Conservation (phyloP, 2,329 filamentous ascomycete species). For the Cordyceps fumosorosea region DNA sequence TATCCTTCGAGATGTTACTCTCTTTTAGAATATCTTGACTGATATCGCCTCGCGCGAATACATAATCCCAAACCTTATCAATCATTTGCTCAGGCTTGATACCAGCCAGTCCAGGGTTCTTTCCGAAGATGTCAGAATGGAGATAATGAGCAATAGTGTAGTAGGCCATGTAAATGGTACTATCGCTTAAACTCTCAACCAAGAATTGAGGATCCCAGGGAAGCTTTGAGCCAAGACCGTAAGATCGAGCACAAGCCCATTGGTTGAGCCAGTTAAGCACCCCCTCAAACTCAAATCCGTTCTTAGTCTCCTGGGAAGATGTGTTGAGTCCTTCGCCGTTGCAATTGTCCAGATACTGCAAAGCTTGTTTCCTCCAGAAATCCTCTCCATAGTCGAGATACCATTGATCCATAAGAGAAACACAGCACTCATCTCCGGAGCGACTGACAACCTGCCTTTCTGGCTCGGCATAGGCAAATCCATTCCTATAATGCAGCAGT, state of each 20-base stretch:
- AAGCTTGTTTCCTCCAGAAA: conserved; percentile 70
- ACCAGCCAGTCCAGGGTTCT: conserved; percentile 64
- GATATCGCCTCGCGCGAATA: conserved; percentile 72
- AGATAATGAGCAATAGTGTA: conserved; percentile 63
- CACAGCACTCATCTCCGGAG: conserved; percentile 88
- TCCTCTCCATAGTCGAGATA: conserved; percentile 95
- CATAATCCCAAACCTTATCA: conserved; percentile 93
- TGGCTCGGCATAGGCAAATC: conserved; percentile 90
- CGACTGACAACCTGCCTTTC: conserved; percentile 83
- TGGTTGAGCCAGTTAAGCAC: conserved; percentile 89
- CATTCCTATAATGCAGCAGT: conserved; percentile 69
- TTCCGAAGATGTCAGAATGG: conserved; percentile 81
- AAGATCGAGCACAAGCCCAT: conserved; percentile 91
- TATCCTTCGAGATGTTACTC: conserved; percentile 66
- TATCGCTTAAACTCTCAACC: conserved; percentile 87
- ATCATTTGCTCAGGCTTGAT: conserved; percentile 91
- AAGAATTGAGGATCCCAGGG: conserved; percentile 90
- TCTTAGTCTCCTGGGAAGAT: conserved; percentile 72
- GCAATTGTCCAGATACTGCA: conserved; percentile 64
- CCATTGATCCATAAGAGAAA: conserved; percentile 92
- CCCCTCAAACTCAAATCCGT: conserved; percentile 75
- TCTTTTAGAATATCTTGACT: conserved; percentile 57
- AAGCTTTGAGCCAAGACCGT: conserved; percentile 86
- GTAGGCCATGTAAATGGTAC: conserved; percentile 85
- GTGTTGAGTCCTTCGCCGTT: no score